These are phyloP conservation scores for Talaromyces liani DNA, from an alignment of 495 filamentous ascomycete species.

Conservation along the genomic window DNA sequence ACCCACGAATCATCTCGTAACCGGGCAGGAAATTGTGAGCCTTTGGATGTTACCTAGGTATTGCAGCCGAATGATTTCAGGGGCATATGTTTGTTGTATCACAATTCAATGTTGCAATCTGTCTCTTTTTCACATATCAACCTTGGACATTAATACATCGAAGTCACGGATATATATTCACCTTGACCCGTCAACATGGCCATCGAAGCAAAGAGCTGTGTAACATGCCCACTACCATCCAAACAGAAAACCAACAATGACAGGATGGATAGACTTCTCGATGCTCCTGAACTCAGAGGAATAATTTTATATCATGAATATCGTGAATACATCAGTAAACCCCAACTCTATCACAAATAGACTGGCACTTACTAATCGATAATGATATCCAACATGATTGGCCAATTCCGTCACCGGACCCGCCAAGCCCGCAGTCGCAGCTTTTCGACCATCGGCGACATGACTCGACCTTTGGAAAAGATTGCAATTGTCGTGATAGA, in stretches of 20 bases:
- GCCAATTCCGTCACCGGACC: neutral
- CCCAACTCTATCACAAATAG: neutral
- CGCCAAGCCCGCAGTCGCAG: neutral
- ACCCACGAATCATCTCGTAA: too few species aligned
- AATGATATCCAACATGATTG: neutral
- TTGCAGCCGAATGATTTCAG: too few species aligned
- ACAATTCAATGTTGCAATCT: too few species aligned
- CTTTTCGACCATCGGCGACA: neutral
- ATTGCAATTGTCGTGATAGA: neutral
- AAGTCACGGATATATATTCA: neutral
- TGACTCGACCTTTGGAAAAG: neutral
- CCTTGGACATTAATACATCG: neutral
- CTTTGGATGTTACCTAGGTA: too few species aligned
- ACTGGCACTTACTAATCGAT: neutral
- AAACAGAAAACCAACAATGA: too few species aligned
- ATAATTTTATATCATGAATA: neutral
- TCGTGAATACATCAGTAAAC: neutral
- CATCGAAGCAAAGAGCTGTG: too few species aligned
- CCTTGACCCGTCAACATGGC: neutral
- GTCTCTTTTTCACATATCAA: too few species aligned
- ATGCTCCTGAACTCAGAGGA: neutral
- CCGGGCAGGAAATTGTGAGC: too few species aligned
- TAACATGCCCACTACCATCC: too few species aligned
- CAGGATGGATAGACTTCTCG: neutral
- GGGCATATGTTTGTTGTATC: too few species aligned